Evolutionary conservation across 2,329 filamentous ascomycete genomes (phyloP), one percentile per base, ranked within the genome.

Genomic region (Colletotrichum filicis): DNA sequence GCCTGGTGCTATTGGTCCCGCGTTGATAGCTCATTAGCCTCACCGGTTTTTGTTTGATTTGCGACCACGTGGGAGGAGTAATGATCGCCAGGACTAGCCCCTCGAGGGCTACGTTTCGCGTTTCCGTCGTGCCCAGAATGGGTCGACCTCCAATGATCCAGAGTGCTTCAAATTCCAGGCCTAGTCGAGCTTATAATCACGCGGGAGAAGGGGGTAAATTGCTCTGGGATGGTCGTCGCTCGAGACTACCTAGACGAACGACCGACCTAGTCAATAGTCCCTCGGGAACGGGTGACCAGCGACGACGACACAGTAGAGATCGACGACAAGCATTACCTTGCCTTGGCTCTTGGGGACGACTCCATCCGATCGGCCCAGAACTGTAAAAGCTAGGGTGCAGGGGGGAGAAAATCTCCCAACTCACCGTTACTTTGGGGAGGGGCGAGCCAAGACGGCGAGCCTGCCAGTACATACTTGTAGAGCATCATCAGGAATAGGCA

Each of bases 271-370:
- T 68, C 65, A 16, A 53, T 49, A 9, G 42, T 57, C 58, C 57
- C 9, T 19, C 22, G 30, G 32, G 61, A 16, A 6, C 28, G 64
- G 6, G 28, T 55, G 56, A 35, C 22, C 67, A 71, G 67, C 67
- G 66, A 59, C 49, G 14, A 42, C 37, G 14, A 42, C 37, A 42
- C 37, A 42, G 37, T 60, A 73, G 57, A 66, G 71, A 74, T 67
- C 71, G 68, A 63, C 71, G n/a, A 57, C 71, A 71, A 74, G 71
- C 62, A 74, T 74, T 35, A 42, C 71, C 68, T 63, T 72, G 52
- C 57, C 68, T 67, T 67, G 62, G 19, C 32, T 12, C 11, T 35
- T 35, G 32, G 32, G 32, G 32, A 35, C 26, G 57, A 35, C 58
- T 16, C 46, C 37, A 35, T 52, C 35, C 57, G 67, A 58, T 52